phyloP scores from a whole-genome alignment of 768 basidiomycete species.

The Boletellus ananas region DNA sequence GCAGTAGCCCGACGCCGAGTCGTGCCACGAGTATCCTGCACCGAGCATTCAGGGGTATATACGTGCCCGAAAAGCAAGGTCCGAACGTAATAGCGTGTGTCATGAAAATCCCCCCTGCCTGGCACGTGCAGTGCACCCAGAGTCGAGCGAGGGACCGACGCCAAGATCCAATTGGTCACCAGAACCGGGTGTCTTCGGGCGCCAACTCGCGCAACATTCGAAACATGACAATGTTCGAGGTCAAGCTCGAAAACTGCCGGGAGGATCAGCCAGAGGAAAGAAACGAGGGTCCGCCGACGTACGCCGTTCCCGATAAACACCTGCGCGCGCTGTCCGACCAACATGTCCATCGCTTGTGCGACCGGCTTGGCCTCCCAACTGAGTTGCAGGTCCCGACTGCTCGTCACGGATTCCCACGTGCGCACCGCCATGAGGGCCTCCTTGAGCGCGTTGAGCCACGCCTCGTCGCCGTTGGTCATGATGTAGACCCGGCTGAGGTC shows the following conservation, averaged over 20 bases:
- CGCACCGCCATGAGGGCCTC: conserved; percentile 33
- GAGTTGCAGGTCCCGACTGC: conserved; percentile 51
- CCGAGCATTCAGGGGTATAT: too few species aligned
- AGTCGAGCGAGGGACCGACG: too few species aligned
- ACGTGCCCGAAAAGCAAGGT: too few species aligned
- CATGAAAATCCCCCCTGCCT: too few species aligned
- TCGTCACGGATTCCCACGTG: conserved; percentile 48
- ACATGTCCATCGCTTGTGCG: conserved; percentile 63
- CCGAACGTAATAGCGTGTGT: too few species aligned
- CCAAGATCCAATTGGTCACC: conserved; percentile 22
- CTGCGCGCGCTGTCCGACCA: conserved; percentile 59
- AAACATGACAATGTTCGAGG: conserved; percentile 45
- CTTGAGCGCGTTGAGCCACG: conserved; percentile 49
- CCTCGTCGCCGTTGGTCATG: conserved; percentile 57
- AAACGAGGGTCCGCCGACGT: conserved; percentile 24
- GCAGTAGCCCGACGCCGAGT: too few species aligned
- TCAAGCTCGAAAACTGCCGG: conserved; percentile 44
- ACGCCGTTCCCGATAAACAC: conserved; percentile 72
- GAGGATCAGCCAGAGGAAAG: background rate
- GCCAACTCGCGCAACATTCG: conserved; percentile 36
- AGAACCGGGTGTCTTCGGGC: conserved; percentile 39
- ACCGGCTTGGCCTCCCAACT: conserved; percentile 55
- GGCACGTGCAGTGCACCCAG: too few species aligned
- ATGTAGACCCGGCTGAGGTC: conserved; percentile 50
- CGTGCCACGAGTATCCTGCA: too few species aligned